These are phyloP conservation scores for Rhizopogon salebrosus DNA, from an alignment of 768 basidiomycete species.

Conservation along the genomic window DNA sequence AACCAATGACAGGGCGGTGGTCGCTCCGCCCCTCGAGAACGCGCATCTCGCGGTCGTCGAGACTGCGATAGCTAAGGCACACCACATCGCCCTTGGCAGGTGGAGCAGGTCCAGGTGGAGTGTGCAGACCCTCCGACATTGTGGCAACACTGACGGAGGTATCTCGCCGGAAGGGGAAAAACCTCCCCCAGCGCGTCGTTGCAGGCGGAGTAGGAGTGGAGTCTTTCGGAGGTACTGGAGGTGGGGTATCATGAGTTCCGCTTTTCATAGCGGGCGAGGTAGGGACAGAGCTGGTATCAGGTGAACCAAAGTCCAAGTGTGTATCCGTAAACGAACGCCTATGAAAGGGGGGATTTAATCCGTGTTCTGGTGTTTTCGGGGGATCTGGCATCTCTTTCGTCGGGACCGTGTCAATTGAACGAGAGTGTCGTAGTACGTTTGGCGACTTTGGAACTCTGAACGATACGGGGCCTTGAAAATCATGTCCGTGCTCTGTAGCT, in stretches of 20 bases:
- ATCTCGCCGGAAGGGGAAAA: conserved; percentile 44
- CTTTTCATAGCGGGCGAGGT: conserved; percentile 5
- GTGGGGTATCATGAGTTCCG: conserved; percentile 19
- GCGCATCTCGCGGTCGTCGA: conserved; percentile 73
- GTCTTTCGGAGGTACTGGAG: conserved; percentile 26
- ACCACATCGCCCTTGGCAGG: conserved; percentile 64
- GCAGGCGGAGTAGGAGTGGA: conserved; percentile 15
- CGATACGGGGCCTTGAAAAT: conserved; percentile 11
- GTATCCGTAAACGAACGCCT: conserved; percentile 13
- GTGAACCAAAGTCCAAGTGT: conserved; percentile 1
- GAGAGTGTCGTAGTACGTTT: conserved; percentile 11
- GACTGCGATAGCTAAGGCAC: conserved; percentile 66
- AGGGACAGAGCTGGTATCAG: conserved; percentile 12
- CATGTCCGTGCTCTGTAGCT: background rate
- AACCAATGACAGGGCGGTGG: conserved; percentile 81
- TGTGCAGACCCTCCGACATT: conserved; percentile 18
- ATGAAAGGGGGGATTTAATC: conserved; percentile 8
- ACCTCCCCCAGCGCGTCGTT: conserved; percentile 40
- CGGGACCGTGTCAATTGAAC: conserved; percentile 26
- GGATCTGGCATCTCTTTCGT: conserved; percentile 4
- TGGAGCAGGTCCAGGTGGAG: conserved; percentile 16
- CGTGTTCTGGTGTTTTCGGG: conserved; percentile 8
- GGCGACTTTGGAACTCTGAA: conserved; percentile 17
- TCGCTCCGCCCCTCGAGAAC: conserved; percentile 75
- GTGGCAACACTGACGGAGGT: conserved; percentile 23